phyloP scores from a whole-genome alignment of 2,329 filamentous ascomycete species.

The Beauveria pseudobassiana region DNA sequence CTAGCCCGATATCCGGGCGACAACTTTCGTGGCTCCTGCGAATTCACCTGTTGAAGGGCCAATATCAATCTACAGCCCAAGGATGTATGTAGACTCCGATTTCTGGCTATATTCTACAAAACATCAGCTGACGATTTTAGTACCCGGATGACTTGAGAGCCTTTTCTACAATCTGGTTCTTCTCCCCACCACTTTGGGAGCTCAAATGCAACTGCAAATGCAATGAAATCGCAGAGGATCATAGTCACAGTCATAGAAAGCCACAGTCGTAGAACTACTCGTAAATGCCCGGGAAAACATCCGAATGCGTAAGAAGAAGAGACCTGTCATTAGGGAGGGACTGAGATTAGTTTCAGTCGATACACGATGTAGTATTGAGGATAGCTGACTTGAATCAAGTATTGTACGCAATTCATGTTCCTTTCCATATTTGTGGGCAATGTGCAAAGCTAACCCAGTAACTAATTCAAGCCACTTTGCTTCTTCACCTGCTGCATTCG shows the following conservation, averaged over 20 bases:
- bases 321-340: no score
- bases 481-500: constrained; percentile 3
- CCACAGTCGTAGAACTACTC: no score
- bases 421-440: not conserved
- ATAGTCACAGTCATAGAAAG: not conserved
- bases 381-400: no score
- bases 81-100: not conserved
- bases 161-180: not conserved
- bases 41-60: constrained; percentile 3
- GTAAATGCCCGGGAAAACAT: no score
- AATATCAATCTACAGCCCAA: constrained; percentile 7
- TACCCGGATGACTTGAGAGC: not conserved
- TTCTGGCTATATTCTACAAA: not conserved
- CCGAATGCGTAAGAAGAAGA: no score
- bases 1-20: constrained; percentile 3
- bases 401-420: no score
- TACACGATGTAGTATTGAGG: no score
- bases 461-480: not conserved
- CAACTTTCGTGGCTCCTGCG: not conserved
- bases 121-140: not conserved
- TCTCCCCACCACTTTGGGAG: not conserved
- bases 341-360: no score
- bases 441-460: not conserved
- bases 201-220: not conserved
- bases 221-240: not conserved